These are phyloP conservation scores for Mycena polygramma DNA, from an alignment of 768 basidiomycete species.

Conservation along the genomic window DNA sequence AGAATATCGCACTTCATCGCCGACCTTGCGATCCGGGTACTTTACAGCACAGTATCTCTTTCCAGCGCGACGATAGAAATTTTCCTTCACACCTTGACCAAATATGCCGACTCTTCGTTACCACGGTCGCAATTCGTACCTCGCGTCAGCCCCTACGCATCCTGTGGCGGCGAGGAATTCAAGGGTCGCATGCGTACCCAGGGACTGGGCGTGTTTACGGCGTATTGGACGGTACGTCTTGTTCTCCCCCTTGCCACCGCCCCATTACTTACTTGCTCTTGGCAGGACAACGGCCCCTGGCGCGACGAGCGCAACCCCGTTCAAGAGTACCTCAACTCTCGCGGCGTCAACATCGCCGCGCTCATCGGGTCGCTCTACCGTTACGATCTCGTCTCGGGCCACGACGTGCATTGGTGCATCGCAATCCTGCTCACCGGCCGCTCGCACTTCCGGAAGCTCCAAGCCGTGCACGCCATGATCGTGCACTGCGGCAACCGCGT, in stretches of 20 bases:
- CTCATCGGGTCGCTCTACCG: constrained; percentile 50
- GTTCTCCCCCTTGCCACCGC: neutral
- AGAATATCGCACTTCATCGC: too few relatives aligned
- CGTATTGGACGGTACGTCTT: constrained; percentile 11
- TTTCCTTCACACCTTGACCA: too few relatives aligned
- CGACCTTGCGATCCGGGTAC: too few relatives aligned
- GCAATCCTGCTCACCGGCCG: constrained; percentile 39
- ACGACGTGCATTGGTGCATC: constrained; percentile 49
- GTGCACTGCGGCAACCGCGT: constrained; percentile 46
- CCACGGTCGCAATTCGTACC: too few relatives aligned
- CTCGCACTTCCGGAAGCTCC: constrained; percentile 43
- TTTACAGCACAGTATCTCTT: too few relatives aligned
- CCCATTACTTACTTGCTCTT: neutral
- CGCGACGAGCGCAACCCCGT: neutral
- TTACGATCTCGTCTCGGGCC: constrained; percentile 39
- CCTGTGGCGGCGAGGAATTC: neutral
- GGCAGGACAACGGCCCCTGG: constrained; percentile 14
- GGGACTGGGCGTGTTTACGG: neutral
- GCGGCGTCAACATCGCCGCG: constrained; percentile 46
- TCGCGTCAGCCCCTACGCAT: constrained; percentile 4
- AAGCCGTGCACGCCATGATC: constrained; percentile 52
- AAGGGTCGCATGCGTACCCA: neutral
- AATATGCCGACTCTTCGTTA: too few relatives aligned
- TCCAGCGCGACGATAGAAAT: too few relatives aligned
- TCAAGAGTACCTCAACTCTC: constrained; percentile 27